phyloP scores from a whole-genome alignment of 257 asterid genomes.

The Fraxinus quadrangulata region DNA sequence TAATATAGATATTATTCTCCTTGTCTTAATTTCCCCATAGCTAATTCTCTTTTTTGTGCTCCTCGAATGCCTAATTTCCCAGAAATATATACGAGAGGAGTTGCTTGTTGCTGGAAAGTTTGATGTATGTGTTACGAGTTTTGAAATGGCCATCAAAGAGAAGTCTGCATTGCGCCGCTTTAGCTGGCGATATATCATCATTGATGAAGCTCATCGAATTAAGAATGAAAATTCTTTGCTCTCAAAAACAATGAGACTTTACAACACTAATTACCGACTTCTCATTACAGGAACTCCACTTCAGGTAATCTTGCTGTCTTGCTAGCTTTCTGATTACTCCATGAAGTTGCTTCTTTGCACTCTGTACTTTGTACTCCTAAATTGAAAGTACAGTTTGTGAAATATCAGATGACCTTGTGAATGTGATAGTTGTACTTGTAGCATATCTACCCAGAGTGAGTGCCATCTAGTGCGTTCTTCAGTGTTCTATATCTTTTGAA shows the following conservation, averaged over 20 bases:
- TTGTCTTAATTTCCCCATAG: neutral
- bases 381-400: neutral
- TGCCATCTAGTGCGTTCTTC: neutral
- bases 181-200: constrained; percentile 96
- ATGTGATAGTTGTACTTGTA: constrained; percentile 4
- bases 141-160: constrained; percentile 98
- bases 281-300: constrained; percentile 98
- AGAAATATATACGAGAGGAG: constrained; percentile 88
- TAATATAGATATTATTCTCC: constrained; percentile 17
- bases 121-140: constrained; percentile 97
- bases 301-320: constrained; percentile 54
- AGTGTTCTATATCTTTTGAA: neutral
- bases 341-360: neutral
- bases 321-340: neutral
- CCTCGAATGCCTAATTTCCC: constrained; percentile 27
- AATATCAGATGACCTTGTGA: neutral
- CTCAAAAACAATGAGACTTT: constrained; percentile 91
- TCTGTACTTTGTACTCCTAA: neutral
- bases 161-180: constrained; percentile 81
- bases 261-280: constrained; percentile 86
- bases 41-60: constrained; percentile 11
- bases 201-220: constrained; percentile 98
- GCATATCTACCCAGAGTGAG: neutral
- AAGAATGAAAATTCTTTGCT: constrained; percentile 96
- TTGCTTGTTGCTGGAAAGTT: constrained; percentile 96